Conservation (phyloP, 306 rosid genomes). For the Castanospermum australe region DNA sequence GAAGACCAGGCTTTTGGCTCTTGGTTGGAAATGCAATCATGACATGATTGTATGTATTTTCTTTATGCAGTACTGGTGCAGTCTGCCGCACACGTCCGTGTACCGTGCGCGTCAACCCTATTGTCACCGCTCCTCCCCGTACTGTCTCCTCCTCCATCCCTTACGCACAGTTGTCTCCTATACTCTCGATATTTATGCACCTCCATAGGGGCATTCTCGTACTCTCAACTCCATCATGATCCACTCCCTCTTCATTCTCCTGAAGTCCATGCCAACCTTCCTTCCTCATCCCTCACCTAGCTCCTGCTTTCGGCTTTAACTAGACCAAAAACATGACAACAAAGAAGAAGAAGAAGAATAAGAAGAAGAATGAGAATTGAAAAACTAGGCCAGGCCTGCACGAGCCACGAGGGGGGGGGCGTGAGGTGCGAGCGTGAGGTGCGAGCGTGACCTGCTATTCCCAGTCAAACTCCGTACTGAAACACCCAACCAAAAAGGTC, state of each 20-base stretch:
- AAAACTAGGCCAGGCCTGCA: neutral
- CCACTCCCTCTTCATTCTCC: too few relatives aligned
- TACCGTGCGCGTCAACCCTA: slow-evolving; percentile 60
- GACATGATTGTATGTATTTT: slow-evolving; percentile 36
- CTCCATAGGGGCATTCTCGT: neutral
- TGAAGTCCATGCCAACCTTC: neutral
- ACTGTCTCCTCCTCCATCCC: slow-evolving; percentile 18
- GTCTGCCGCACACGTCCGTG: slow-evolving; percentile 53
- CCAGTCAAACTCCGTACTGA: slow-evolving; percentile 46
- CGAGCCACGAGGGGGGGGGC: slow-evolving; percentile 7
- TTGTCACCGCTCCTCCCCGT: slow-evolving; percentile 32
- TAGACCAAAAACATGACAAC: neutral
- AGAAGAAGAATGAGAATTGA: too few relatives aligned
- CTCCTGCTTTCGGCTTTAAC: too few relatives aligned
- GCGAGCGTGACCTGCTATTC: slow-evolving; percentile 32
- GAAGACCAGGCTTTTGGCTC: slow-evolving; percentile 39
- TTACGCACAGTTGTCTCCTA: slow-evolving; percentile 13
- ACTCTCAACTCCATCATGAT: neutral
- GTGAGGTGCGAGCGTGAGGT: neutral
- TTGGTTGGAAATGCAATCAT: slow-evolving; percentile 49
- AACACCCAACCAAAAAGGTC: neutral
- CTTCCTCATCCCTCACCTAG: too few relatives aligned
- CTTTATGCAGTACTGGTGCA: slow-evolving; percentile 38
- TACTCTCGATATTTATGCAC: too few relatives aligned
- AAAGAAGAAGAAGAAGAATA: neutral